Evolutionary conservation across 2,329 filamentous ascomycete species (phyloP).

Genomic region (Cephalotrichum gorgonifer): DNA sequence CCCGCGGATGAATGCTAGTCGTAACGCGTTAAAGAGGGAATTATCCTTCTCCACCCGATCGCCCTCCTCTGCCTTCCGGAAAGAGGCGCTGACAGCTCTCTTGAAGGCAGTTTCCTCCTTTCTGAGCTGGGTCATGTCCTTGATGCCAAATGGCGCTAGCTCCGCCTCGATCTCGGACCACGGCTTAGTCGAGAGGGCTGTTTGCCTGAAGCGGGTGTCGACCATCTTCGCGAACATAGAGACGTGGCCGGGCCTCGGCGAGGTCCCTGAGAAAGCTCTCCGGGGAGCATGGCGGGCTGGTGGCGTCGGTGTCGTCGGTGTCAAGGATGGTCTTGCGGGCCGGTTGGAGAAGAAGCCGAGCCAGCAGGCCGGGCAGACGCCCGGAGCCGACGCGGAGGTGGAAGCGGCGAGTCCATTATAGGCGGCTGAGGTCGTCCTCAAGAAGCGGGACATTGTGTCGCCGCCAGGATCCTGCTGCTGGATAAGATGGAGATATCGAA

Average conservation of each 20-base stretch:
- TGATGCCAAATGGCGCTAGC: conserved; percentile 12
- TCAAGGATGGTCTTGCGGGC: conserved; percentile 12
- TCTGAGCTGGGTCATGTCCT: conserved; percentile 27
- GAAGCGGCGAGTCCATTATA: neutral
- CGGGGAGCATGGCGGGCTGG: neutral
- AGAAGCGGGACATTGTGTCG: conserved; percentile 1
- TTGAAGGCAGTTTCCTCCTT: conserved; percentile 35
- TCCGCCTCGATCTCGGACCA: conserved; percentile 8
- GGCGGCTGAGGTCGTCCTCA: neutral
- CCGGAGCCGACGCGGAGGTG: neutral
- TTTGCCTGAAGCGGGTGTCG: conserved; percentile 5
- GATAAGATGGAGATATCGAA: no score
- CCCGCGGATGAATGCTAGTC: conserved; percentile 45
- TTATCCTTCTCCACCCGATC: conserved; percentile 26
- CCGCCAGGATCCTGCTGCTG: no score
- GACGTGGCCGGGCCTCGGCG: conserved; percentile 8
- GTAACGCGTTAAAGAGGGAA: conserved; percentile 46
- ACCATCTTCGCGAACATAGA: conserved; percentile 8
- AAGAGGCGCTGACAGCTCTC: conserved; percentile 30
- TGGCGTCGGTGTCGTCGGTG: no score
- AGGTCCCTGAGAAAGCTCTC: neutral
- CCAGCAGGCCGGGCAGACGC: conserved; percentile 2
- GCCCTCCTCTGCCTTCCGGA: conserved; percentile 29
- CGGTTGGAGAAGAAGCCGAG: conserved; percentile 14
- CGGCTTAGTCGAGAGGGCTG: conserved; percentile 5